Evolutionary conservation across 2,329 filamentous ascomycete species (phyloP), one percentile per base, ranked within the genome.

Genomic region (Davidsoniella eucalypti): DNA sequence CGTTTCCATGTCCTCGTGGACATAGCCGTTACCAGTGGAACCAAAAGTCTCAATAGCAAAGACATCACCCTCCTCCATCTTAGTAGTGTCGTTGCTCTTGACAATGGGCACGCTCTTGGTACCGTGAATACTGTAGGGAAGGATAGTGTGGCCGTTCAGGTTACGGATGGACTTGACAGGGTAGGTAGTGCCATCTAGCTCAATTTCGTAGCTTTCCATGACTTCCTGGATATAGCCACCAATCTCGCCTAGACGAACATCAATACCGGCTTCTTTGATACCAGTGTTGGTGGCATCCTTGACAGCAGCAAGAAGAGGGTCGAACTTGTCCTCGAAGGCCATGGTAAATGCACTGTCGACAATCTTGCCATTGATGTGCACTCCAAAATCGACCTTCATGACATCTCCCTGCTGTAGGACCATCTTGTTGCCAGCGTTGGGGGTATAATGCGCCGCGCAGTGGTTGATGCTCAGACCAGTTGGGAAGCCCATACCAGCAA

Each of bases 31-130:
- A 54, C 84, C 84, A 26, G 84, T 88, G 60, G 78, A 84, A 46
- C 84, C 84, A 60, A 88, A 88, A 1, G 84, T 88, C 65, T 88
- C 84, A 58, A 88, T 86, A 51, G 84, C 84, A 62, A 87, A 88
- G 5, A 81, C 76, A 61, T 88, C 84, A 41, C 83, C 83, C 63
- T 88, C 84, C 65, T 88, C 84, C 84, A 88, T 88, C 69, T 87
- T 87, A 14, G 82, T 86, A 58, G 80, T 77, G 57, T 87, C 82
- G 50, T 72, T 71, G 47, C 78, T 78, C 66, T 87, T 87, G 52
- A 87, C 82, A 58, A 87, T 86, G 0, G 84, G 84, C 37, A 88
- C 80, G 56, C 80, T 84, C 69, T 88, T 88, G 55, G 76, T 80
- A 48, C 84, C 83, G 62, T 88, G 84, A 54, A 88, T 88, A 58